Evolutionary conservation across 2,329 filamentous ascomycete species (phyloP).

Genomic region (Pyrenochaeta sp.): DNA sequence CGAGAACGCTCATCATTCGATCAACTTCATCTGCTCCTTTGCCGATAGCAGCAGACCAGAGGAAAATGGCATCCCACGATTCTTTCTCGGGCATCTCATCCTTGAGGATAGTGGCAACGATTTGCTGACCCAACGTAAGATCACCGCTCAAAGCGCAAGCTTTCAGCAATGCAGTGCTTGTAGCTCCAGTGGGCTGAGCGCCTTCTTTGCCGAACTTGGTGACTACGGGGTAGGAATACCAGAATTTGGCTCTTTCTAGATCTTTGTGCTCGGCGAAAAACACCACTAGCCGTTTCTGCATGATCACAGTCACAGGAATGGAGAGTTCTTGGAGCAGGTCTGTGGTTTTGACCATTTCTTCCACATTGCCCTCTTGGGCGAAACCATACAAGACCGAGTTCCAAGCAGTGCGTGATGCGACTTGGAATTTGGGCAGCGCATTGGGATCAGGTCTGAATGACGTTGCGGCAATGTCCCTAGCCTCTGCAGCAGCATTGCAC

Average conservation of each 20-base stretch:
- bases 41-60: slow-evolving; percentile 76
- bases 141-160: slow-evolving; percentile 58
- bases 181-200: slow-evolving; percentile 26
- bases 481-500: slow-evolving; percentile 35
- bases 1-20: slow-evolving; percentile 74
- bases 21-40: slow-evolving; percentile 75
- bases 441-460: slow-evolving; percentile 17
- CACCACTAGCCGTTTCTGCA: slow-evolving; percentile 62
- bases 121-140: slow-evolving; percentile 51
- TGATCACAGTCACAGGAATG: slow-evolving; percentile 46
- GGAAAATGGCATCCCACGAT: slow-evolving; percentile 75
- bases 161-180: slow-evolving; percentile 64
- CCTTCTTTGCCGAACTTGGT: slow-evolving; percentile 16
- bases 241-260: slow-evolving; percentile 68
- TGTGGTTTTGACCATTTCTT: slow-evolving; percentile 65
- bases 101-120: slow-evolving; percentile 46
- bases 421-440: slow-evolving; percentile 2
- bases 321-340: slow-evolving; percentile 57
- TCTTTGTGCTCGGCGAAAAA: slow-evolving; percentile 69
- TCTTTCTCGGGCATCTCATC: slow-evolving; percentile 51
- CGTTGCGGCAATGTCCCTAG: slow-evolving; percentile 28
- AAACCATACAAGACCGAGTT: slow-evolving; percentile 65
- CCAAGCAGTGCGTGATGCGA: slow-evolving; percentile 26
- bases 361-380: slow-evolving; percentile 64
- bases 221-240: slow-evolving; percentile 68